phyloP scores from a whole-genome alignment of 73 alveolate species.

The Paraurostyla sp. region DNA sequence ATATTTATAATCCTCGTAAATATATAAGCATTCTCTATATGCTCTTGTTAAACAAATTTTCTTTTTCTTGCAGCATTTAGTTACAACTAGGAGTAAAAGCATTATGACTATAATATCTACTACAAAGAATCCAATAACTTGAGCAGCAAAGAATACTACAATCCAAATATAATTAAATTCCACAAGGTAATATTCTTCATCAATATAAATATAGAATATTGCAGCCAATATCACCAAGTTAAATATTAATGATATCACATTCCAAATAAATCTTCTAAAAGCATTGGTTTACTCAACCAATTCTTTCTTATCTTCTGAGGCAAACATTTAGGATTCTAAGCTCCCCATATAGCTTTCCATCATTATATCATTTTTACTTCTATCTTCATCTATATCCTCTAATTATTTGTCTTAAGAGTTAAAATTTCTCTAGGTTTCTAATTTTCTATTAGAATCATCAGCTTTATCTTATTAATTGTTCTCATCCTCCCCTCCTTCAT shows the following conservation, averaged over 20 bases:
- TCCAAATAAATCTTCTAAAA: background rate
- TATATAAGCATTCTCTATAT: background rate
- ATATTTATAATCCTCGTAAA: slow-evolving; percentile 52
- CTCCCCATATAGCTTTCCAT: slow-evolving; percentile 23
- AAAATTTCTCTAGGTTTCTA: background rate
- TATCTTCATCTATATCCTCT: background rate
- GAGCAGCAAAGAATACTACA: background rate
- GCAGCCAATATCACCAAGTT: slow-evolving; percentile 30
- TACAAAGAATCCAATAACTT: slow-evolving; percentile 1
- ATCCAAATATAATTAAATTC: slow-evolving; percentile 8
- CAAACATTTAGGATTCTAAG: background rate
- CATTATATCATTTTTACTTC: background rate
- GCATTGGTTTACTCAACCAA: background rate
- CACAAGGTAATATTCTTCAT: background rate
- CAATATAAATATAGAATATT: slow-evolving; percentile 16
- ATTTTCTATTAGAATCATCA: background rate
- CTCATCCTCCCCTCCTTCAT: background rate
- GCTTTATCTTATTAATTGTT: background rate
- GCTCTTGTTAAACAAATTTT: background rate
- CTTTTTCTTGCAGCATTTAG: slow-evolving; percentile 6
- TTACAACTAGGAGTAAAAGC: background rate
- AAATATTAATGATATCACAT: background rate
- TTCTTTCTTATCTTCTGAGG: slow-evolving; percentile 51
- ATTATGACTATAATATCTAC: background rate
- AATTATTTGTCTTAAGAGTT: background rate